Conservation (phyloP, 2,329 filamentous ascomycete species). For the Clarireedia sp. region DNA sequence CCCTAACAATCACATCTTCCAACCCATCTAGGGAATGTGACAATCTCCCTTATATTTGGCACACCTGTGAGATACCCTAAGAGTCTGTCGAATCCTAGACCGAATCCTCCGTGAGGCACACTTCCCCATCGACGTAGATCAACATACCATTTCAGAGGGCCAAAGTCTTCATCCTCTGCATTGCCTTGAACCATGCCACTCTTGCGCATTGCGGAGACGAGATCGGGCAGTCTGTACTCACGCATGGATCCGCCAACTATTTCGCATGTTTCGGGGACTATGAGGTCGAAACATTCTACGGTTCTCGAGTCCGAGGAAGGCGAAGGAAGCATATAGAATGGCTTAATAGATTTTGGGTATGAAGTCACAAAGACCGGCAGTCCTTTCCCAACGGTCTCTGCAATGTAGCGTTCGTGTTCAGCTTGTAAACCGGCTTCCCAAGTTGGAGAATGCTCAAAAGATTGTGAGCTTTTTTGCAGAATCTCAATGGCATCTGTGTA, state of each 20-base stretch:
- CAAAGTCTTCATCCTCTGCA: slow-evolving; percentile 30
- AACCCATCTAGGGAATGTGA: slow-evolving; percentile 56
- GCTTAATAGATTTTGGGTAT: slow-evolving; percentile 83
- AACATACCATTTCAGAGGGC: slow-evolving; percentile 59
- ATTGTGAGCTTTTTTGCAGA: slow-evolving; percentile 50
- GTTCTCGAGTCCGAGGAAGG: slow-evolving; percentile 33
- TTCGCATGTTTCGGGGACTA: slow-evolving; percentile 61
- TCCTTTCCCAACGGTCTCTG: slow-evolving; percentile 46
- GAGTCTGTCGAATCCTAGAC: slow-evolving; percentile 63
- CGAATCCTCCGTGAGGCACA: slow-evolving; percentile 65
- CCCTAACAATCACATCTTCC: slow-evolving; percentile 33
- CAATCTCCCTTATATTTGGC: slow-evolving; percentile 58
- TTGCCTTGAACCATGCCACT: slow-evolving; percentile 41
- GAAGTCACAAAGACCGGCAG: slow-evolving; percentile 83
- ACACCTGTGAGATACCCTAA: slow-evolving; percentile 59
- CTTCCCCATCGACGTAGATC: slow-evolving; percentile 63
- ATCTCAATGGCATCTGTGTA: slow-evolving; percentile 70
- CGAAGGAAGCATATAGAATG: slow-evolving; percentile 77
- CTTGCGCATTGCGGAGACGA: slow-evolving; percentile 52
- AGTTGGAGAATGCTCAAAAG: slow-evolving; percentile 59
- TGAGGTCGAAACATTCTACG: slow-evolving; percentile 64
- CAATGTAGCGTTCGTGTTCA: slow-evolving; percentile 88
- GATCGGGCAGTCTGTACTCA: slow-evolving; percentile 52
- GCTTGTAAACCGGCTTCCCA: slow-evolving; percentile 75
- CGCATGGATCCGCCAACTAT: slow-evolving; percentile 63